These are phyloP conservation scores for Hyaloraphidium curvatum DNA, from an alignment of 192 early-diverging fungal species.

Conservation along the genomic window DNA sequence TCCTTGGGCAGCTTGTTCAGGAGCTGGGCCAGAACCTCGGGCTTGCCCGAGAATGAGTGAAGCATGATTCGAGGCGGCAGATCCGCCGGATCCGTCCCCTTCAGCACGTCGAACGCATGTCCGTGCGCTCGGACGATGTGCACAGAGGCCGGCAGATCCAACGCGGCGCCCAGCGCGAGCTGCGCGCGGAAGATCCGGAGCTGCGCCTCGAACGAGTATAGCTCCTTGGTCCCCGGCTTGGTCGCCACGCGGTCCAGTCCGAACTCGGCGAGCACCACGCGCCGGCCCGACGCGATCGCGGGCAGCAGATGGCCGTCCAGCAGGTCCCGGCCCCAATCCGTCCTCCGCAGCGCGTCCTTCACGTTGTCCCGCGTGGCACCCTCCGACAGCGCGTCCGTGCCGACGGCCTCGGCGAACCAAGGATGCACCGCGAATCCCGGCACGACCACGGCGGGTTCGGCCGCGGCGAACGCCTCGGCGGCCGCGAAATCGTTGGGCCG, in stretches of 20 bases:
- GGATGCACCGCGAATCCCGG: too few species aligned
- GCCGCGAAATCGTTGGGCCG: too few species aligned
- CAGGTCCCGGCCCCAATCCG: too few species aligned
- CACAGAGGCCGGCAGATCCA: slow-evolving; percentile 40
- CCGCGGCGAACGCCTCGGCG: too few species aligned
- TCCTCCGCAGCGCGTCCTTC: too few species aligned
- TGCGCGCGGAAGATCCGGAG: slow-evolving; percentile 39
- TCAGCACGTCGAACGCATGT: slow-evolving; percentile 23
- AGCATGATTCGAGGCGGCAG: slow-evolving; percentile 50
- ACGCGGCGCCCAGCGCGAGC: slow-evolving; percentile 42
- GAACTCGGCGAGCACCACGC: slow-evolving; percentile 38
- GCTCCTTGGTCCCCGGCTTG: slow-evolving; percentile 14
- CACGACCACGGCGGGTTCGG: too few species aligned
- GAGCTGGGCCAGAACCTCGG: slow-evolving; percentile 40
- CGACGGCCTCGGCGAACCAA: too few species aligned
- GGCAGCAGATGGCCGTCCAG: too few species aligned
- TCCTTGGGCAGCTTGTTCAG: slow-evolving; percentile 15
- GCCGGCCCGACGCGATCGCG: slow-evolving; percentile 19
- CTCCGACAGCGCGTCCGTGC: too few species aligned
- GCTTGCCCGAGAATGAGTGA: slow-evolving; percentile 69
- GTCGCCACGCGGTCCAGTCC: slow-evolving; percentile 37
- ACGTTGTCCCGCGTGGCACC: too few species aligned
- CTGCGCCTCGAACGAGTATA: slow-evolving; percentile 26
- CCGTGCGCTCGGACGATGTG: slow-evolving; percentile 68
- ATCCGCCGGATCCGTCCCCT: slow-evolving; percentile 5